These are phyloP conservation scores for Camelina laxa DNA, from an alignment of 345 rosid species.

Conservation along the genomic window DNA sequence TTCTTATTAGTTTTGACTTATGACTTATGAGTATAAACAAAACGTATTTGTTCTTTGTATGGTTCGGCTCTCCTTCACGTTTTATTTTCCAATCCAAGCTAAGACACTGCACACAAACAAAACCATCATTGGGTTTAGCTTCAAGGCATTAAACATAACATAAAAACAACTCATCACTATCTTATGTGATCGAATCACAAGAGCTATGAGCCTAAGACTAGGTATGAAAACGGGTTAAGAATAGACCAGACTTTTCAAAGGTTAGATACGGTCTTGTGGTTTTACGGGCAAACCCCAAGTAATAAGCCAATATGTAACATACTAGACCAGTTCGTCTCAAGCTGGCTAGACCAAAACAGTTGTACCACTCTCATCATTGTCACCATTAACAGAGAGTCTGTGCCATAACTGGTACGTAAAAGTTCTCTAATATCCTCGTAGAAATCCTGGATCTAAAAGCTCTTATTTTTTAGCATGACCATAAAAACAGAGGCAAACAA, in stretches of 20 bases:
- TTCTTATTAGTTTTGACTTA: conserved; percentile 3
- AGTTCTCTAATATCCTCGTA: not conserved
- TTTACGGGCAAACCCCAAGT: not conserved
- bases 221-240: not conserved
- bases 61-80: conserved; percentile 2
- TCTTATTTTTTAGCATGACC: not conserved
- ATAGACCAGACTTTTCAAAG: not conserved
- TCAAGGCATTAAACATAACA: conserved; percentile 1
- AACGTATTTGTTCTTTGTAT: not conserved
- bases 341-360: not conserved
- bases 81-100: conserved; percentile 21
- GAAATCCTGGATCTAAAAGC: not conserved
- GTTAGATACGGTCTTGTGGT: not conserved
- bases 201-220: not conserved
- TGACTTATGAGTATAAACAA: not conserved
- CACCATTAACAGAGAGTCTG: not conserved
- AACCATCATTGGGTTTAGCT: conserved; percentile 20
- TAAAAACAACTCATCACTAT: not conserved
- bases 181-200: conserved; percentile 7
- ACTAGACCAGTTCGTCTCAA: conserved; percentile 4
- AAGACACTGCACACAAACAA: conserved; percentile 25
- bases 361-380: not conserved
- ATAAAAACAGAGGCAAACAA: conserved; percentile 16
- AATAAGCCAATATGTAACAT: not conserved
- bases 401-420: not conserved